Evolutionary conservation across 2,329 filamentous ascomycete genomes (phyloP).

Genomic region (Neoscytalidium dimidiatum): DNA sequence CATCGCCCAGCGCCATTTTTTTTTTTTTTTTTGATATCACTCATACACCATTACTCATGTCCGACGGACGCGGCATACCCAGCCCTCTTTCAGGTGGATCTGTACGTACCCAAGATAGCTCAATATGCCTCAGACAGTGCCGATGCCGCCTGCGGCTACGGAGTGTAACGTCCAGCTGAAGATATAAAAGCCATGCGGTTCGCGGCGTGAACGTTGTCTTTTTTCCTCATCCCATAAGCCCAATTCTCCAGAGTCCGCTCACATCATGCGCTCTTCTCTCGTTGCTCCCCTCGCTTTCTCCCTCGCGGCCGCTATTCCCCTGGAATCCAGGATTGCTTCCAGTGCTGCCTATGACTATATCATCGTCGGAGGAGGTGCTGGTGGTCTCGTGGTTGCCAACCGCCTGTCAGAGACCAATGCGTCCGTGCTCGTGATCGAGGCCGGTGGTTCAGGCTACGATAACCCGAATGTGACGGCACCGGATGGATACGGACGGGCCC

Average conservation of each 20-base stretch:
- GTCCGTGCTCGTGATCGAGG: slow-evolving; percentile 35
- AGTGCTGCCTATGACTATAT: slow-evolving; percentile 32
- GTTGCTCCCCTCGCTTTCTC: background rate
- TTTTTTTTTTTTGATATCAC: background rate
- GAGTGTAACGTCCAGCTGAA: background rate
- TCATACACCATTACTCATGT: background rate
- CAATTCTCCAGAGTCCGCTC: background rate
- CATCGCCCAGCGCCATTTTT: background rate
- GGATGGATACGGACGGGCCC: slow-evolving; percentile 26
- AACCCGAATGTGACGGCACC: slow-evolving; percentile 34
- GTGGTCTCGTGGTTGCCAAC: slow-evolving; percentile 52
- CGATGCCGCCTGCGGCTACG: background rate
- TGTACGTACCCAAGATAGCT: background rate
- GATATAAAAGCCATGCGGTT: background rate
- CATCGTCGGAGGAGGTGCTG: slow-evolving; percentile 44
- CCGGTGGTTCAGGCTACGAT: slow-evolving; percentile 29
- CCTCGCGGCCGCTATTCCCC: background rate
- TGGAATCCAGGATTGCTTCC: background rate
- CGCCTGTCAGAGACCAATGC: slow-evolving; percentile 55
- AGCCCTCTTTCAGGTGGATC: background rate
- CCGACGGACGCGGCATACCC: background rate
- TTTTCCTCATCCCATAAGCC: background rate
- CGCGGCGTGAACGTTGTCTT: background rate
- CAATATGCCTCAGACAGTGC: background rate
- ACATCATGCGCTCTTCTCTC: background rate